Evolutionary conservation across 2,329 filamentous ascomycete genomes (phyloP), one percentile per base, ranked within the genome.

Genomic region (Cladosporium oxysporum): DNA sequence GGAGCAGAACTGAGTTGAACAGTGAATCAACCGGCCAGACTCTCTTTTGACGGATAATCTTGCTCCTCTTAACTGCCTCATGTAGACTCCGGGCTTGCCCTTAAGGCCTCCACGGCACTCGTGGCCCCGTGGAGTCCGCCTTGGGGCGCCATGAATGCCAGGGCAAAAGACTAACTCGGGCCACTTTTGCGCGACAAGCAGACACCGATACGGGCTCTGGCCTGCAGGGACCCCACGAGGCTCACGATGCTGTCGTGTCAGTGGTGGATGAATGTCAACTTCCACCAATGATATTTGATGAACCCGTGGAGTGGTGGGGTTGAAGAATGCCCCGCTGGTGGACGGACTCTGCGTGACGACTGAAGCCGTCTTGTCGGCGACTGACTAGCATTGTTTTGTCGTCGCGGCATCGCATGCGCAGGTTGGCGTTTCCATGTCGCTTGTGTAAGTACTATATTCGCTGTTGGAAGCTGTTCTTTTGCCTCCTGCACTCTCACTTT

Each of bases 321-420:
- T 35, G 44, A 41, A 12, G 55, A 59, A 59, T 57, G 44, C 52
- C 41, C 61, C 52, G 53, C 52, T 55, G 33, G 28, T 37, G 33
- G 26, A 52, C 58, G 57, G 53, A 64, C 57, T 55, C 62, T 50
- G 62, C 49, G 49, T 41, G 37, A 41, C 35, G 53, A 47, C 66
- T 8, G 58, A 59, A 55, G 58, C 68, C 68, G 68, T 62, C 62
- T 58, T 44, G 62, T 69, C 68, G 68, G 68, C 68, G 33, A 65
- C 65, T 69, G 67, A 67, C 57, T 26, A 60, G 47, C 47, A 50
- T 26, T 65, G 44, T 41, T 66, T 62, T 63, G 50, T 63, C 61
- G 50, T 53, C 50, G 50, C 44, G 33, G 50, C 50, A 47, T 44
- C 28, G 21, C 29, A 52, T 28, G 28, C 21, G 35, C 35, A 57